phyloP scores from a whole-genome alignment of 768 basidiomycete genomes.

The Filobasidium floriforme region DNA sequence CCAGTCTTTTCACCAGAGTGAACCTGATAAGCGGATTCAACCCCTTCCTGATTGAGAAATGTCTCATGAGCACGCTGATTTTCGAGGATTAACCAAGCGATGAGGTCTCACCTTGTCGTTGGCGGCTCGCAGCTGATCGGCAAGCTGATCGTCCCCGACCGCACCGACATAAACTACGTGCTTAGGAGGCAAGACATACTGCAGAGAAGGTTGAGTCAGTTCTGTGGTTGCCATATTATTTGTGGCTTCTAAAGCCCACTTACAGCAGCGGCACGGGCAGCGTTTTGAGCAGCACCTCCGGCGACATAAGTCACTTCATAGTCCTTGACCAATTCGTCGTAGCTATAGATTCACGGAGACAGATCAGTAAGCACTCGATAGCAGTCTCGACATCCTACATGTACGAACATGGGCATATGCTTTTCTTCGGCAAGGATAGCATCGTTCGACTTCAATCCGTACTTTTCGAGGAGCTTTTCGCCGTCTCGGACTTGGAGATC shows the following conservation, averaged over 20 bases:
- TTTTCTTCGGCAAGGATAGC: slow-evolving; percentile 88
- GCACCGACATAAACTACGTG: slow-evolving; percentile 91
- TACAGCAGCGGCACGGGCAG: slow-evolving; percentile 92
- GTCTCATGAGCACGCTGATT: background rate
- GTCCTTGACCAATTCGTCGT: slow-evolving; percentile 73
- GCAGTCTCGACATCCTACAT: background rate
- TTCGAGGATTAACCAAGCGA: background rate
- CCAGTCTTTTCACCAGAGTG: slow-evolving; percentile 82
- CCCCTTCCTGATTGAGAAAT: slow-evolving; percentile 60
- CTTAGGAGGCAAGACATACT: slow-evolving; percentile 82
- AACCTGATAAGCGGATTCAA: slow-evolving; percentile 80
- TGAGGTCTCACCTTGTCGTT: slow-evolving; percentile 57
- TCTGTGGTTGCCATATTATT: background rate
- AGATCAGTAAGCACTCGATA: background rate
- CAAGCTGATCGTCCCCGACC: slow-evolving; percentile 88
- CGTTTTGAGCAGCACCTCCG: slow-evolving; percentile 93
- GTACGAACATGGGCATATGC: slow-evolving; percentile 62
- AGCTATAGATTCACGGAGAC: slow-evolving; percentile 54
- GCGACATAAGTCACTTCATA: slow-evolving; percentile 81
- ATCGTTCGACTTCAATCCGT: slow-evolving; percentile 84
- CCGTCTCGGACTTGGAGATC: slow-evolving; percentile 89
- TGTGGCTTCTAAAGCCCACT: slow-evolving; percentile 37
- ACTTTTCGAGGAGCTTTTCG: slow-evolving; percentile 77
- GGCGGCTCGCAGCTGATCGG: slow-evolving; percentile 75
- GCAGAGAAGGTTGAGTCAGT: slow-evolving; percentile 2